Conservation (phyloP, 2,329 filamentous ascomycete species). For the Fusarium falciforme region DNA sequence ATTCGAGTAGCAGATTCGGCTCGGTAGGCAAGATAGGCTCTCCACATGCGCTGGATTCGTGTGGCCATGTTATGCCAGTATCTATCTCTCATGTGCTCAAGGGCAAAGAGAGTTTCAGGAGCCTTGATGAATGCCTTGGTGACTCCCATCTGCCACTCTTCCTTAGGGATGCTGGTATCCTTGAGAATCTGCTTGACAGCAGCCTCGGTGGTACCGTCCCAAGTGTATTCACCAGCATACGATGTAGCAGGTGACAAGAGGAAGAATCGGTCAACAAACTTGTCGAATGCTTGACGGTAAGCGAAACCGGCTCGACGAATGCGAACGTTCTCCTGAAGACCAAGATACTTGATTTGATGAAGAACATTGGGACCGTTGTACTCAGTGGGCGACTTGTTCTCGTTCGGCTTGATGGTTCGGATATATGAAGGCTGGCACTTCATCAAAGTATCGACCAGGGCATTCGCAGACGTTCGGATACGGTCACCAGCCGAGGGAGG, state of each 20-base stretch:
- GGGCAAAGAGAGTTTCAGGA: slow-evolving; percentile 93
- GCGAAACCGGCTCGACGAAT: slow-evolving; percentile 97
- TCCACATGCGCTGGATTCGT: slow-evolving; percentile 96
- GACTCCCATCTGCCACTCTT: slow-evolving; percentile 97
- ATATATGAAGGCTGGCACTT: slow-evolving; percentile 98
- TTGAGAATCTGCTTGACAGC: slow-evolving; percentile 94
- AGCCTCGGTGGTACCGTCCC: slow-evolving; percentile 87
- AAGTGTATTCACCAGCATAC: slow-evolving; percentile 97
- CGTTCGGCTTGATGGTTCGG: slow-evolving; percentile 98
- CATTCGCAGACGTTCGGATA: slow-evolving; percentile 94
- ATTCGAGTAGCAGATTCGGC: slow-evolving; percentile 94
- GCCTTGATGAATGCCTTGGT: slow-evolving; percentile 99
- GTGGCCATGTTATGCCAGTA: slow-evolving; percentile 99
- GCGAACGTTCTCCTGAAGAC: slow-evolving; percentile 98
- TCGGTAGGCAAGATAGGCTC: slow-evolving; percentile 93
- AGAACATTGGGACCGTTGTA: slow-evolving; percentile 93
- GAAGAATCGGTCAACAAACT: slow-evolving; percentile 98
- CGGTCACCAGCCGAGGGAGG: slow-evolving; percentile 96
- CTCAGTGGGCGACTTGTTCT: slow-evolving; percentile 95
- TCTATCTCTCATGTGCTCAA: slow-evolving; percentile 96
- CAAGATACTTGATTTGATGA: slow-evolving; percentile 98
- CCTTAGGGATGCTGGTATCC: slow-evolving; percentile 92
- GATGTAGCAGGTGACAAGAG: slow-evolving; percentile 93
- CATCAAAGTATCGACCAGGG: slow-evolving; percentile 94
- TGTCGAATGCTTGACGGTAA: slow-evolving; percentile 96